phyloP scores from a whole-genome alignment of 352 stramenopile genomes.

The Albugo laibachii region DNA sequence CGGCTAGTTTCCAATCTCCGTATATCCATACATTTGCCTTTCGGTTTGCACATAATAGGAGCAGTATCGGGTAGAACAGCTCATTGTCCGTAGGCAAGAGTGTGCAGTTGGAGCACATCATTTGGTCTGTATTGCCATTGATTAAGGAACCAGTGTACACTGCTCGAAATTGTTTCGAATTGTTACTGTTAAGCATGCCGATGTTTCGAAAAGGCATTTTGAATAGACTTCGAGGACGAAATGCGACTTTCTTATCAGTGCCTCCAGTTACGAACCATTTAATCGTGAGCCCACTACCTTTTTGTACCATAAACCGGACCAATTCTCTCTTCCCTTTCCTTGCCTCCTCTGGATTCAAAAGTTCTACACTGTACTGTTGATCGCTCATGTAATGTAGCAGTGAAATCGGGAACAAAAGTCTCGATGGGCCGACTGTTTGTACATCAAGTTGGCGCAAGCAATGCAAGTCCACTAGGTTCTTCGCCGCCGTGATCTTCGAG shows the following conservation, averaged over 20 bases:
- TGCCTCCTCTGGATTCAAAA: constrained; percentile 10
- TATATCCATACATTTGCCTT: constrained; percentile 41
- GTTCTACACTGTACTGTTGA: constrained; percentile 47
- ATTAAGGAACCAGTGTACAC: constrained; percentile 56
- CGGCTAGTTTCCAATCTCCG: constrained; percentile 18
- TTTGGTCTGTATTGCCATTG: constrained; percentile 50
- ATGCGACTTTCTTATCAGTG: constrained; percentile 9
- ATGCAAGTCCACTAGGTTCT: no score
- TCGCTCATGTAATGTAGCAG: constrained; percentile 62
- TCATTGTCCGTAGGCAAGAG: constrained; percentile 32
- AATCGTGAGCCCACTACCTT: constrained; percentile 21
- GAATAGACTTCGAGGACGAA: constrained; percentile 41
- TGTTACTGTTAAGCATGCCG: not conserved
- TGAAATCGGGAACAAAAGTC: constrained; percentile 17
- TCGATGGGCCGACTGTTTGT: not conserved
- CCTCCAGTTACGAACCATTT: constrained; percentile 18
- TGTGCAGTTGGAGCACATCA: constrained; percentile 66
- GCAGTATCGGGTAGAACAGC: constrained; percentile 40
- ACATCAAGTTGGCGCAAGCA: no score
- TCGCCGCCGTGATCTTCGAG: no score
- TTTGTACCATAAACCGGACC: constrained; percentile 24
- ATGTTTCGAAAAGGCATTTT: constrained; percentile 23
- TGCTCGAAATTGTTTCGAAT: constrained; percentile 16
- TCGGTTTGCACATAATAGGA: constrained; percentile 19
- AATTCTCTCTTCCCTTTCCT: constrained; percentile 16